Percentiles rank a stretch among this genome's conserved stretches.
These are phyloP conservation scores for Claviceps paspali DNA, from an alignment of 2,329 filamentous ascomycete genomes.

Conservation along the genomic window DNA sequence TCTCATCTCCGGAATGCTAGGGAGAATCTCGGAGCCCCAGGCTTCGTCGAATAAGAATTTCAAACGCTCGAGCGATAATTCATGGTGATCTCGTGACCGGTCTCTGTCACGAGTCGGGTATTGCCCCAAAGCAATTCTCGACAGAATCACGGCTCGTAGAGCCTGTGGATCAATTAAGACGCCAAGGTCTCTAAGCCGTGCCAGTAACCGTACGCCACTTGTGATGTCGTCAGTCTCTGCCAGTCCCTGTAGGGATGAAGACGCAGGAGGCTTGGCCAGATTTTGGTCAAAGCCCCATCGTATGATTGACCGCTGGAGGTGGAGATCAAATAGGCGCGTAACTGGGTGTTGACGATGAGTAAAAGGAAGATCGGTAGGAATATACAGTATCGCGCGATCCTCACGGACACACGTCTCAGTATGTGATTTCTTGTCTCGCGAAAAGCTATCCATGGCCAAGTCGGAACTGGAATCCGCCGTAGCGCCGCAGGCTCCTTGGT, in stretches of 20 bases:
- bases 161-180: conserved; percentile 19
- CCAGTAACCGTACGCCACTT: conserved; percentile 21
- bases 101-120: conserved; percentile 14
- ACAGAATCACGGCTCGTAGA: conserved; percentile 14
- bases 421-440: not conserved
- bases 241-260: conserved; percentile 5
- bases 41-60: conserved; percentile 19
- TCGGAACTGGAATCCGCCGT: not conserved
- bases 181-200: conserved; percentile 19
- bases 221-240: conserved; percentile 15
- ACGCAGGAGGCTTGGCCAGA: conserved; percentile 11
- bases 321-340: conserved; percentile 26
- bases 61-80: conserved; percentile 15
- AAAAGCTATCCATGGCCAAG: not conserved
- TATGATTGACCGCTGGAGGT: conserved; percentile 25
- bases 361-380: conserved; percentile 26
- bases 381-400: conserved; percentile 10
- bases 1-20: conserved; percentile 10
- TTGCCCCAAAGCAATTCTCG: conserved; percentile 16
- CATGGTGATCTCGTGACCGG: conserved; percentile 16
- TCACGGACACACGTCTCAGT: not conserved
- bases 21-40: conserved; percentile 19
- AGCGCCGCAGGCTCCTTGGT: not conserved
- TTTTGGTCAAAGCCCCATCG: conserved; percentile 30
- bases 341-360: conserved; percentile 30